A percentile compares a stretch with the other conserved stretches of the same genome.
Evolutionary conservation across 768 basidiomycete genomes (phyloP).

Genomic region (Suillus lakei): DNA sequence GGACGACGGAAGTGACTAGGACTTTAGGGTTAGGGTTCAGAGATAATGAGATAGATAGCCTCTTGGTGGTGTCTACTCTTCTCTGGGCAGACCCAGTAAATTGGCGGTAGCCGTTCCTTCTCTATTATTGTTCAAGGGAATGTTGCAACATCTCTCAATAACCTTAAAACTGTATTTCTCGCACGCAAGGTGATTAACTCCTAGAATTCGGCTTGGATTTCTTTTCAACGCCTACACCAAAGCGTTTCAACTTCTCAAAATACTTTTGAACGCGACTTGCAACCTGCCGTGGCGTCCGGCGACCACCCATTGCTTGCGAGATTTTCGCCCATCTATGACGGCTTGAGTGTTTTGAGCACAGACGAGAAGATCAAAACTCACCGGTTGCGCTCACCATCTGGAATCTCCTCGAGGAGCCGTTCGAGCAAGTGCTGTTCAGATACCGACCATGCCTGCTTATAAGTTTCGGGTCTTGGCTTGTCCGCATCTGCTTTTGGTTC

Average conservation of each 20-base stretch:
- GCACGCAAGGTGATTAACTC: background rate
- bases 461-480: constrained; percentile 58
- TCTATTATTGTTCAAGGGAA: background rate
- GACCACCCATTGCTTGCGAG: constrained; percentile 79
- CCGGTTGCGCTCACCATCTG: constrained; percentile 78
- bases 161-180: background rate
- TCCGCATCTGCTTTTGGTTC: constrained; percentile 27
- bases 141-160: background rate
- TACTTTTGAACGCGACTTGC: constrained; percentile 90
- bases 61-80: too few species aligned
- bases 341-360: constrained; percentile 15
- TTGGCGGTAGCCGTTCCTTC: background rate
- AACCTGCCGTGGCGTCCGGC: constrained; percentile 81
- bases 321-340: constrained; percentile 75
- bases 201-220: constrained; percentile 29
- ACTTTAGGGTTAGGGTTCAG: constrained; percentile 25
- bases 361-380: constrained; percentile 32
- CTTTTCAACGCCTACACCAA: constrained; percentile 55
- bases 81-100: background rate
- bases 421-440: constrained; percentile 81
- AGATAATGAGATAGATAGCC: background rate
- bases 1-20: background rate
- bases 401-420: constrained; percentile 73
- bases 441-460: constrained; percentile 80
- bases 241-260: constrained; percentile 81